A percentile compares a stretch with the other conserved stretches of the same genome.
These are phyloP conservation scores for Yamadazyma membranifaciens DNA, from an alignment of 1,139 yeast species.

Conservation along the genomic window DNA sequence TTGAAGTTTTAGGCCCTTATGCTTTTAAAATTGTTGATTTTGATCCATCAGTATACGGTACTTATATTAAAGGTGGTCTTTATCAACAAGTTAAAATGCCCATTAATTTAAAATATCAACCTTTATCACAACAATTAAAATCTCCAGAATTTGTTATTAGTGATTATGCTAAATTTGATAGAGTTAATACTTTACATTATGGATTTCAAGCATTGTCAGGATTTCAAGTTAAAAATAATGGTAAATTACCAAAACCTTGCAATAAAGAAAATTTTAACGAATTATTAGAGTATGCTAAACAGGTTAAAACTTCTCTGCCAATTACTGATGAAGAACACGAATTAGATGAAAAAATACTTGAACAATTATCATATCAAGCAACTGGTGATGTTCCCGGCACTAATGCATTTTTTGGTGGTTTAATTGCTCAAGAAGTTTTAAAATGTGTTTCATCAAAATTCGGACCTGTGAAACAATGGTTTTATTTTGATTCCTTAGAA, in stretches of 20 bases:
- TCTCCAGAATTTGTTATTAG: slow-evolving; percentile 80
- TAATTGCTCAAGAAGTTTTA: slow-evolving; percentile 94
- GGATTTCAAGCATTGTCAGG: slow-evolving; percentile 89
- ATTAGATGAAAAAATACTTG: slow-evolving; percentile 64
- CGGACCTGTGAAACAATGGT: slow-evolving; percentile 84
- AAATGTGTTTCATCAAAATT: slow-evolving; percentile 95
- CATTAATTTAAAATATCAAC: slow-evolving; percentile 55
- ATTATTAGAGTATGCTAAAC: slow-evolving; percentile 57
- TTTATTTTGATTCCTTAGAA: slow-evolving; percentile 93
- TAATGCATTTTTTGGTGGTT: slow-evolving; percentile 89
- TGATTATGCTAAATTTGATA: slow-evolving; percentile 91
- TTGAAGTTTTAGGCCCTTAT: slow-evolving; percentile 89
- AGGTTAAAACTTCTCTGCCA: slow-evolving; percentile 60
- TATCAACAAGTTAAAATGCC: slow-evolving; percentile 94
- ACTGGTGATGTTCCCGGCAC: slow-evolving; percentile 90
- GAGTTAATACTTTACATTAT: slow-evolving; percentile 84
- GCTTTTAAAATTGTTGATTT: slow-evolving; percentile 66
- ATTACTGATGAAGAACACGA: slow-evolving; percentile 56
- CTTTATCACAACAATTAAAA: slow-evolving; percentile 61
- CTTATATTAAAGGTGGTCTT: slow-evolving; percentile 79
- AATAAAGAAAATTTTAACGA: slow-evolving; percentile 74
- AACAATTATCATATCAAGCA: slow-evolving; percentile 78
- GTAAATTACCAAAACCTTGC: slow-evolving; percentile 73
- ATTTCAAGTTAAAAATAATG: slow-evolving; percentile 61
- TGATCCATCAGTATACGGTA: slow-evolving; percentile 50